Percentiles rank a stretch among this genome's conserved stretches.
Evolutionary conservation across 2,329 filamentous ascomycete species (phyloP).

Genomic region (Emericellopsis cladophorae): DNA sequence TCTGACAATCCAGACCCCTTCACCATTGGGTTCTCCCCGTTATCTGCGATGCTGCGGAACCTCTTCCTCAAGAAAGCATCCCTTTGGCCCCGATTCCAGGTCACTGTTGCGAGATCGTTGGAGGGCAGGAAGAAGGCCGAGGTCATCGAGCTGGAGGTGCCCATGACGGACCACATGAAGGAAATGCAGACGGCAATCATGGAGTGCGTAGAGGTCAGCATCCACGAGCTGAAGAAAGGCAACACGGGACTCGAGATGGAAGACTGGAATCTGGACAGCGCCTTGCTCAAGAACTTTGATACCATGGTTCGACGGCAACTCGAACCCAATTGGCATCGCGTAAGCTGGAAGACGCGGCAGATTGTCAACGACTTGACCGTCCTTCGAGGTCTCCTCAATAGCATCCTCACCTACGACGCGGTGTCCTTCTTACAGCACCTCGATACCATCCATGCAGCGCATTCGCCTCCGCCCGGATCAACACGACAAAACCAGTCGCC

Average conservation of each 20-base stretch:
- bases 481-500: constrained; percentile 83
- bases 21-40: constrained; percentile 72
- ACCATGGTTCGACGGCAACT: constrained; percentile 77
- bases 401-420: constrained; percentile 72
- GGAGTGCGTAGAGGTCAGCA: constrained; percentile 91
- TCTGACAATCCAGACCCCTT: constrained; percentile 90
- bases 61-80: constrained; percentile 81
- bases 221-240: constrained; percentile 82
- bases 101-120: constrained; percentile 76
- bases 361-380: constrained; percentile 84
- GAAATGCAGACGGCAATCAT: constrained; percentile 90
- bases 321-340: constrained; percentile 93
- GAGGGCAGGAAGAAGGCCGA: constrained; percentile 91
- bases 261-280: constrained; percentile 92
- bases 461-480: constrained; percentile 77
- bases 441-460: constrained; percentile 85
- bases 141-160: constrained; percentile 91
- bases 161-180: constrained; percentile 89
- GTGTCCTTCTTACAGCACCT: constrained; percentile 88
- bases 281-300: constrained; percentile 86
- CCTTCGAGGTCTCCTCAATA: constrained; percentile 70
- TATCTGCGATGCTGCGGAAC: constrained; percentile 80
- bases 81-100: constrained; percentile 87
- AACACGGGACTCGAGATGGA: constrained; percentile 90
- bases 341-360: constrained; percentile 88